Evolutionary conservation across 257 asterid species (phyloP).

Genomic region (Solanum dulcamara): DNA sequence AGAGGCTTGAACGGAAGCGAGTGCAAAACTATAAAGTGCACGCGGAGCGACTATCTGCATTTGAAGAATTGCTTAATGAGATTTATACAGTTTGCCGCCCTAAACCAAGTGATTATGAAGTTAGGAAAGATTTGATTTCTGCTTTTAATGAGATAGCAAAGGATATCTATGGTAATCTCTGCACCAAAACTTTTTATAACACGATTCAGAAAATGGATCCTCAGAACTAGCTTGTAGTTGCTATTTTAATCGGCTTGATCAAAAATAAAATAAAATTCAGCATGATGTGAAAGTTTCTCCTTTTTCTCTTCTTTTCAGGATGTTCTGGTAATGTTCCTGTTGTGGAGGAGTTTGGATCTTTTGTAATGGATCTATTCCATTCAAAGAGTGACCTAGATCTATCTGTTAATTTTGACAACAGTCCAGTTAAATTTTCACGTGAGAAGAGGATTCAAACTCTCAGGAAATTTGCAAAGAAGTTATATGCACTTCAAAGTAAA

Average conservation of each 20-base stretch:
- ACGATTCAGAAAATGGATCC: neutral
- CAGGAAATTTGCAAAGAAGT: slow-evolving; percentile 75
- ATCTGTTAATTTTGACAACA: slow-evolving; percentile 56
- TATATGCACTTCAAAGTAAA: slow-evolving; percentile 73
- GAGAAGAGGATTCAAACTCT: slow-evolving; percentile 71
- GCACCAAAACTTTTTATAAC: neutral
- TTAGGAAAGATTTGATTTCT: slow-evolving; percentile 48
- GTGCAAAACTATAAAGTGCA: slow-evolving; percentile 32
- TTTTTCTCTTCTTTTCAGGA: slow-evolving; percentile 23
- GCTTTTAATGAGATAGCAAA: slow-evolving; percentile 73
- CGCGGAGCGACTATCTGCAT: slow-evolving; percentile 22
- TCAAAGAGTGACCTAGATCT: slow-evolving; percentile 73
- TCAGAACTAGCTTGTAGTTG: neutral
- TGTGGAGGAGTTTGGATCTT: slow-evolving; percentile 91
- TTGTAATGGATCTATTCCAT: slow-evolving; percentile 84
- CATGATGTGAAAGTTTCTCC: neutral
- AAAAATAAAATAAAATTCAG: neutral
- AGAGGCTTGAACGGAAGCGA: slow-evolving; percentile 54
- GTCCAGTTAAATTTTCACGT: slow-evolving; percentile 35
- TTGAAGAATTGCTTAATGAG: slow-evolving; percentile 53
- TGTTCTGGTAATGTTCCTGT: slow-evolving; percentile 41
- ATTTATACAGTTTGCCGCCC: slow-evolving; percentile 53
- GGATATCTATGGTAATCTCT: slow-evolving; percentile 57
- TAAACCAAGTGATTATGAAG: slow-evolving; percentile 48
- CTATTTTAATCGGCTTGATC: neutral